Evolutionary conservation across 2,329 filamentous ascomycete genomes (phyloP), one percentile per base, ranked within the genome.

Genomic region (Fusarium sp.): DNA sequence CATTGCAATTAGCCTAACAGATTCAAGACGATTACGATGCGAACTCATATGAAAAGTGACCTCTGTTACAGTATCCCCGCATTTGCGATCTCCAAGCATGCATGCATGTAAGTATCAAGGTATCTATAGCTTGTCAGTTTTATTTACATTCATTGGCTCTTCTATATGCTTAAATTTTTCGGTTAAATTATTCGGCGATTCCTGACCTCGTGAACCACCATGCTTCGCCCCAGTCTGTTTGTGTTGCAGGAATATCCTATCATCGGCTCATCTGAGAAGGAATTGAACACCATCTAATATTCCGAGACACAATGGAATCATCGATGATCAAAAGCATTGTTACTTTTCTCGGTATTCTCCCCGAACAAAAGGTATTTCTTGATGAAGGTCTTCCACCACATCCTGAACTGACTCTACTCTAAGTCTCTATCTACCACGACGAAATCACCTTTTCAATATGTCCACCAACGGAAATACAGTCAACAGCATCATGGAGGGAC

Each of bases 141-240:
- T 12, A 15, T 50, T 18, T 29, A 22, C n/a, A 29, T 20, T 13
- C 9, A 60, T 46, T 60, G 45, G 44, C 17, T 27, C 33, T 25
- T 18, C 7, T 9, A 18, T 15, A n/a, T 12, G 22, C 29, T 29
- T n/a, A 4, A 22, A 18, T 11, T 13, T 41, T 50, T 31, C 27
- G 63, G 52, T 46, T 66, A 66, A 66, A 66, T 50, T 60, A 66
- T 46, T 66, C 45, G 63, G 57, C 14, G 13, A 25, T 35, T 18
- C 20, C 13, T 20, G 7, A 56, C n/a, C n/a, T 35, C n/a, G 33
- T 25, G 12, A 27, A n/a, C n/a, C 53, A 35, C n/a, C n/a, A 7
- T 35, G 27, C 14, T 35, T 44, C n/a, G 53, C 14, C 35, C 31
- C n/a, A 31, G 17, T 36, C 13, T 7, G 5, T 18, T 31, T 20